These are phyloP conservation scores for Ogataea corticis DNA, from an alignment of 805 yeast species.

Conservation along the genomic window DNA sequence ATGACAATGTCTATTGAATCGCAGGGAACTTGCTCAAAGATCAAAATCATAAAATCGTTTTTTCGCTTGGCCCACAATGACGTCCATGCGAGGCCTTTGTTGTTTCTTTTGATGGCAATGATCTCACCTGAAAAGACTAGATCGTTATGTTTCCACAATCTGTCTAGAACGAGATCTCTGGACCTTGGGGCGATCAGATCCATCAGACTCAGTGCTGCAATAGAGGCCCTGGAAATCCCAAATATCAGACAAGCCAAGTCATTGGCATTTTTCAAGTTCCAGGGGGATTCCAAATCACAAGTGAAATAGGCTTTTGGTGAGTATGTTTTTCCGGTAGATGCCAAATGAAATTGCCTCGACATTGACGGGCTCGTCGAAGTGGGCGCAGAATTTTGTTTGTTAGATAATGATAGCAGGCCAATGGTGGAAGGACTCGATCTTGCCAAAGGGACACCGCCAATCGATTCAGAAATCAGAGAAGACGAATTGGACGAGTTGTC, in stretches of 20 bases:
- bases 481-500: slow-evolving; percentile 35
- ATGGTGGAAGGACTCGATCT: slow-evolving; percentile 27
- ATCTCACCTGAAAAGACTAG: slow-evolving; percentile 81
- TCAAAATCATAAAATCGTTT: slow-evolving; percentile 70
- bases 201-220: slow-evolving; percentile 63
- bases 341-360: slow-evolving; percentile 49
- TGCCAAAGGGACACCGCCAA: slow-evolving; percentile 30
- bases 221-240: slow-evolving; percentile 69
- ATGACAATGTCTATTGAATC: slow-evolving; percentile 61
- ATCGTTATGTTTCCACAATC: slow-evolving; percentile 44
- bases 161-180: slow-evolving; percentile 63
- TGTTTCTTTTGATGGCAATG: slow-evolving; percentile 72
- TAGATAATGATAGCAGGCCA: slow-evolving; percentile 25
- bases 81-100: slow-evolving; percentile 73
- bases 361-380: not conserved
- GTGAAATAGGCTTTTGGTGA: slow-evolving; percentile 86
- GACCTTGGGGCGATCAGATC: slow-evolving; percentile 80
- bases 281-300: slow-evolving; percentile 70
- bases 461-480: slow-evolving; percentile 5
- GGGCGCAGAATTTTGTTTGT: slow-evolving; percentile 28
- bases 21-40: slow-evolving; percentile 82
- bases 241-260: slow-evolving; percentile 87
- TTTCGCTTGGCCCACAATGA: slow-evolving; percentile 87
- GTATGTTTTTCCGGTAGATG: slow-evolving; percentile 66
- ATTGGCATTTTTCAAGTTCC: slow-evolving; percentile 80